Evolutionary conservation across 1,284 basidiomycete species (phyloP).

Genomic region (Ganoderma boninense): DNA sequence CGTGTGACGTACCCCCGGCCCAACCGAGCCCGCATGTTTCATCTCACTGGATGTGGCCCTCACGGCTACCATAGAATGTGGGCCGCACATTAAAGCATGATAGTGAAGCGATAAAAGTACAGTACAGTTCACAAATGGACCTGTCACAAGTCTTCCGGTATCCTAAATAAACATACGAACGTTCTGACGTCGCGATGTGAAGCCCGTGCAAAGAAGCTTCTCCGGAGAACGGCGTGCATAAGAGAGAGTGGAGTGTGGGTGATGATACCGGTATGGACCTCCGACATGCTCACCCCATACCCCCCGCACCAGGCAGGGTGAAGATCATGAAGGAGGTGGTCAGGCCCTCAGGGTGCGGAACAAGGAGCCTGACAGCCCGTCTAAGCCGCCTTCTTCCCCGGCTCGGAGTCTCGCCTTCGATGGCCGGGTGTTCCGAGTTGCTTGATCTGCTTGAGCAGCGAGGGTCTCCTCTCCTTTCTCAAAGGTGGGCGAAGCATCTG

Average conservation of each 20-base stretch:
- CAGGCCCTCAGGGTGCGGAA: neutral
- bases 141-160: neutral
- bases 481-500: conserved; percentile 23
- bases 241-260: neutral
- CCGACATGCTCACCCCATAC: conserved; percentile 13
- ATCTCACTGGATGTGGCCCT: neutral
- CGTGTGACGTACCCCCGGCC: neutral
- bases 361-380: neutral
- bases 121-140: neutral
- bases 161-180: neutral
- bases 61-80: neutral
- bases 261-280: neutral
- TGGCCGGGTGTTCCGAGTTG: conserved; percentile 21
- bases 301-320: conserved; percentile 15
- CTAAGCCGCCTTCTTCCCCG: conserved; percentile 21
- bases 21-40: conserved; percentile 1
- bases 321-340: neutral
- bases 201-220: neutral
- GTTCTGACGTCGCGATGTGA: neutral
- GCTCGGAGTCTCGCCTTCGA: conserved; percentile 25
- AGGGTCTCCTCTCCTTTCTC: conserved; percentile 31
- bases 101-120: neutral
- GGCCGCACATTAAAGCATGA: neutral
- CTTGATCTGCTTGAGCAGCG: conserved; percentile 31
- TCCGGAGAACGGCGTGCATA: neutral